These are phyloP conservation scores for Termitomyces sp. DNA, from an alignment of 768 basidiomycete genomes.

Conservation along the genomic window DNA sequence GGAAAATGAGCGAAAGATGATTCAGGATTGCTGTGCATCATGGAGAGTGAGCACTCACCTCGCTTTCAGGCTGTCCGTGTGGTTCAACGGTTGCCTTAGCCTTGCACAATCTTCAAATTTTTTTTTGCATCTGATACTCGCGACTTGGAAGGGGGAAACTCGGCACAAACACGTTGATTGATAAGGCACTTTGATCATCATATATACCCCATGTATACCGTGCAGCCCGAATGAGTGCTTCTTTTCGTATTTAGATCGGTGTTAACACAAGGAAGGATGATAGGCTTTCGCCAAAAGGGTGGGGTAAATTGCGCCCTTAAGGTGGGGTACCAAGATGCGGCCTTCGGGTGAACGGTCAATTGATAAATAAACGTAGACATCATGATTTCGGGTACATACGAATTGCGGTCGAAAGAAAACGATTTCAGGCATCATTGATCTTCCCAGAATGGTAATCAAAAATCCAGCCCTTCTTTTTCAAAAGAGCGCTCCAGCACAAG, in stretches of 20 bases:
- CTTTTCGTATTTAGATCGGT: neutral
- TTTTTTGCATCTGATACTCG: neutral
- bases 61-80: neutral
- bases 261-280: neutral
- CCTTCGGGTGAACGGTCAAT: neutral
- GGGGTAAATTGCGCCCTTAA: no score
- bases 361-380: neutral
- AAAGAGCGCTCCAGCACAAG: neutral
- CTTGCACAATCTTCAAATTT: neutral
- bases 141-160: neutral
- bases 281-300: neutral
- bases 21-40: neutral
- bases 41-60: neutral
- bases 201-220: neutral
- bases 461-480: neutral
- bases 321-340: neutral
- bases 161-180: neutral
- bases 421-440: conserved; percentile 1
- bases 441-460: neutral
- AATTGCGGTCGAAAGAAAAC: neutral
- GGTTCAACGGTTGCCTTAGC: neutral
- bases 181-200: conserved; percentile 1
- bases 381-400: no score
- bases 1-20: neutral
- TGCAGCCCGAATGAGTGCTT: conserved; percentile 3